These are phyloP conservation scores for Dentipellis fragilis DNA, from an alignment of 768 basidiomycete species.

Conservation along the genomic window DNA sequence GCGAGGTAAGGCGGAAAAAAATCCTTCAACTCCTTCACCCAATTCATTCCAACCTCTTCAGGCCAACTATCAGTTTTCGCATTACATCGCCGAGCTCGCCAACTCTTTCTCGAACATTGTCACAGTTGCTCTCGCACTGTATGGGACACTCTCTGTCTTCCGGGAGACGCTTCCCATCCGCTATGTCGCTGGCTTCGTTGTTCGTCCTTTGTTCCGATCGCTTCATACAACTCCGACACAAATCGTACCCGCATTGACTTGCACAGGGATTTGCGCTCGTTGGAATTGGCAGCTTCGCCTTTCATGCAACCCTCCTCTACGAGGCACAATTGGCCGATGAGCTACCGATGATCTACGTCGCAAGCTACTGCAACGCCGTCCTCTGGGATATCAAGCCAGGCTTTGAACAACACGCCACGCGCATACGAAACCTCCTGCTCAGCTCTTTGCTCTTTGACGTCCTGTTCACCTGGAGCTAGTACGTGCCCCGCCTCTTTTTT, in stretches of 20 bases:
- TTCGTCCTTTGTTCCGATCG: constrained; percentile 9
- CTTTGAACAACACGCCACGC: constrained; percentile 28
- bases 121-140: constrained; percentile 42
- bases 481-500: constrained; percentile 20
- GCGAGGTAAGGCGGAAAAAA: constrained; percentile 37
- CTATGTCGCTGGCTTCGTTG: constrained; percentile 25
- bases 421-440: constrained; percentile 30
- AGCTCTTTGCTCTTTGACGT: constrained; percentile 38
- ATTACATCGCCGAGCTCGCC: constrained; percentile 65
- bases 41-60: constrained; percentile 17
- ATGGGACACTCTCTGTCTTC: constrained; percentile 27
- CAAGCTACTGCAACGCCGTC: constrained; percentile 49
- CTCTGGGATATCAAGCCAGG: constrained; percentile 50
- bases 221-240: neutral
- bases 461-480: constrained; percentile 70
- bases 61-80: constrained; percentile 71
- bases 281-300: constrained; percentile 69
- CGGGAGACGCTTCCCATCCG: constrained; percentile 25
- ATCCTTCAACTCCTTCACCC: neutral
- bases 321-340: constrained; percentile 77
- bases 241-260: constrained; percentile 1
- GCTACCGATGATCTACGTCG: constrained; percentile 72
- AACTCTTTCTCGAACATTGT: constrained; percentile 63
- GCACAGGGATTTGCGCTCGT: constrained; percentile 60
- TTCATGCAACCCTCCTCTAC: constrained; percentile 69